A percentile compares a stretch with the other conserved stretches of the same genome.
Conservation (phyloP, 768 basidiomycete genomes). For the Suillus subluteus region DNA sequence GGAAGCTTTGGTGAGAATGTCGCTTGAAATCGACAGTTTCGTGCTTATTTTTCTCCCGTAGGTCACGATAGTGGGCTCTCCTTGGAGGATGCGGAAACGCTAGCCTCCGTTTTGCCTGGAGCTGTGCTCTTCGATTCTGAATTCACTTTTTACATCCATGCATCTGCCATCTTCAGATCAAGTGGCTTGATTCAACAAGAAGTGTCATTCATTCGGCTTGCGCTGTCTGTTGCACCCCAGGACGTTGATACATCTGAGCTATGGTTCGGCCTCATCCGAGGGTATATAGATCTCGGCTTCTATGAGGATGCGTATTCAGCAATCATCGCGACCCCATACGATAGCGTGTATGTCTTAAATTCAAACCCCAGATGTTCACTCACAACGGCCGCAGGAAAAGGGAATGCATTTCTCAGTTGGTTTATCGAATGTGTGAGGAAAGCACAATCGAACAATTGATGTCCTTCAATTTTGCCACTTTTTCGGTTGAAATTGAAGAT, state of each 20-base stretch:
- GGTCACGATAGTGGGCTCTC: conserved; percentile 54
- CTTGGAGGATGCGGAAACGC: conserved; percentile 64
- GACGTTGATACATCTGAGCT: conserved; percentile 64
- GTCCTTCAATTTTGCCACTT: conserved; percentile 81
- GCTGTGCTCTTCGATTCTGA: conserved; percentile 59
- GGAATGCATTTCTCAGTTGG: conserved; percentile 80
- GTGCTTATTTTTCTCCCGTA: conserved; percentile 23
- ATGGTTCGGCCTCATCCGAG: conserved; percentile 80
- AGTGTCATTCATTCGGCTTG: conserved; percentile 75
- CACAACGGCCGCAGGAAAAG: conserved; percentile 58
- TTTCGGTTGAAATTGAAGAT: conserved; percentile 86
- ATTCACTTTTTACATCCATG: conserved; percentile 78
- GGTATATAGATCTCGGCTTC: conserved; percentile 67
- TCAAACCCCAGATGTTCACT: conserved; percentile 13
- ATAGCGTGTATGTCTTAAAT: conserved; percentile 68
- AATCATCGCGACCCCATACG: conserved; percentile 73
- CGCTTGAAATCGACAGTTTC: conserved; percentile 14
- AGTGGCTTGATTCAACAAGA: conserved; percentile 59
- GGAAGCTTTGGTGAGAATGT: conserved; percentile 68
- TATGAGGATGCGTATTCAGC: conserved; percentile 90
- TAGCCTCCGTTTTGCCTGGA: conserved; percentile 64
- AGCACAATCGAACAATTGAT: conserved; percentile 79
- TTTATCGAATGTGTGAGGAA: conserved; percentile 92
- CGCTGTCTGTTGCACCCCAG: conserved; percentile 68
- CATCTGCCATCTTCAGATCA: conserved; percentile 72